Evolutionary conservation across 176 grass and related monocot species (phyloP).

Genomic region (Triticum monococcum): DNA sequence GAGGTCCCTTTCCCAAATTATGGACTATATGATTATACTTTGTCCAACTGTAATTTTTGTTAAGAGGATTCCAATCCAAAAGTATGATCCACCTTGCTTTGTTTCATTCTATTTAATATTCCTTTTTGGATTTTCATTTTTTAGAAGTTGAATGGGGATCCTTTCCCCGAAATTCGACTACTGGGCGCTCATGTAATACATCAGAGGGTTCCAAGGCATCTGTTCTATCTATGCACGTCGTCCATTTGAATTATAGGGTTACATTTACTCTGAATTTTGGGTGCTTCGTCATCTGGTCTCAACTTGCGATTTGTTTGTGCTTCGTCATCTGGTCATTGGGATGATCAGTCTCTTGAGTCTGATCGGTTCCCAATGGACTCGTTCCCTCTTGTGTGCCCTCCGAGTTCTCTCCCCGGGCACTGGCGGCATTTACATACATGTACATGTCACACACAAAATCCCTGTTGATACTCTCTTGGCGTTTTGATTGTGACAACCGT

Average conservation of each 20-base stretch:
- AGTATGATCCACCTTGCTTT: too few species aligned
- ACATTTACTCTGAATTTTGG: background rate
- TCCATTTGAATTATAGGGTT: background rate
- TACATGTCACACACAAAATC: too few species aligned
- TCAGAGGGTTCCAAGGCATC: too few species aligned
- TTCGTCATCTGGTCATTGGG: background rate
- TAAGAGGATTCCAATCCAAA: too few species aligned
- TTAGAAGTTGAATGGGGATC: too few species aligned
- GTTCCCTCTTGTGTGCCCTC: background rate
- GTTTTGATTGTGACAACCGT: background rate
- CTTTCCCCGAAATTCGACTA: too few species aligned
- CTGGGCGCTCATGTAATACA: too few species aligned
- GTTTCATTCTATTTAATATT: background rate
- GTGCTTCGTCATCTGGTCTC: background rate
- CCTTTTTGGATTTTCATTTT: too few species aligned
- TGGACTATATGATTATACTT: too few species aligned
- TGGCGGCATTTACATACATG: background rate
- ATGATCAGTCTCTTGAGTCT: background rate
- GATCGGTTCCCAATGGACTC: background rate
- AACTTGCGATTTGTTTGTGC: background rate
- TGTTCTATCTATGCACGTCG: background rate
- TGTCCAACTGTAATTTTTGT: too few species aligned
- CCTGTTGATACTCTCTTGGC: background rate
- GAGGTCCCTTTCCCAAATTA: too few species aligned
- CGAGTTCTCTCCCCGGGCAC: background rate